Conservation (phyloP, 352 stramenopile species). For the Phytophthora pseudosyringae region DNA sequence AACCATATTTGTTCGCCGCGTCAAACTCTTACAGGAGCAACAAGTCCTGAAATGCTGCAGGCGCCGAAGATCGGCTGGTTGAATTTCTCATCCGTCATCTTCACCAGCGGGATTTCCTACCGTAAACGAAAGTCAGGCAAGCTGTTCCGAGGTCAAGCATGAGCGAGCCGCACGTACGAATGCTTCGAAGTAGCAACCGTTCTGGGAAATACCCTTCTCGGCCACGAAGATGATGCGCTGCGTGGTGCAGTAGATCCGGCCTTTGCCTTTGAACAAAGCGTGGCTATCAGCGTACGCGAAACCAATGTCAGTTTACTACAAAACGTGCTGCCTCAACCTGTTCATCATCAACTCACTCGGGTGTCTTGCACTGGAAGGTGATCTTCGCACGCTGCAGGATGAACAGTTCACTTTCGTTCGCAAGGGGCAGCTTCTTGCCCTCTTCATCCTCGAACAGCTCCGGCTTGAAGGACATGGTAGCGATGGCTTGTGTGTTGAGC, state of each 20-base stretch:
- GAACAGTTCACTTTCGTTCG: conserved; percentile 83
- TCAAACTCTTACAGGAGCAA: conserved; percentile 50
- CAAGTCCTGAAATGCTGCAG: conserved; percentile 85
- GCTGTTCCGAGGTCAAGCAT: background rate
- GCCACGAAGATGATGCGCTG: conserved; percentile 87
- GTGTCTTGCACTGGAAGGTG: conserved; percentile 72
- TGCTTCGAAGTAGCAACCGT: conserved; percentile 72
- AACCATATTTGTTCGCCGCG: too few relatives aligned
- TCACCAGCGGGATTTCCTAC: conserved; percentile 76
- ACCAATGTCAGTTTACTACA: background rate
- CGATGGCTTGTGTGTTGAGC: background rate
- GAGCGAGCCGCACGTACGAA: conserved; percentile 51
- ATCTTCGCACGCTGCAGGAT: conserved; percentile 84
- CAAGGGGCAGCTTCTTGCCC: conserved; percentile 76
- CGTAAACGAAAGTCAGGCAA: background rate
- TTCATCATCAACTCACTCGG: conserved; percentile 42
- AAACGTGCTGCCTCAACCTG: background rate
- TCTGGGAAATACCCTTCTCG: conserved; percentile 69
- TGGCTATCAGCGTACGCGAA: conserved; percentile 27
- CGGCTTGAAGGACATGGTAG: conserved; percentile 72
- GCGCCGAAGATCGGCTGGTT: conserved; percentile 91
- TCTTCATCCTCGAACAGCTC: conserved; percentile 74
- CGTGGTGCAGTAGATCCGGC: conserved; percentile 87
- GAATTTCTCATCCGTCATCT: conserved; percentile 90
- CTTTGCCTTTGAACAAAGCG: conserved; percentile 74